A percentile compares a stretch with the other conserved stretches of the same genome.
Conservation (phyloP, 2,329 filamentous ascomycete genomes). For the Colletotrichum euphorbiae region DNA sequence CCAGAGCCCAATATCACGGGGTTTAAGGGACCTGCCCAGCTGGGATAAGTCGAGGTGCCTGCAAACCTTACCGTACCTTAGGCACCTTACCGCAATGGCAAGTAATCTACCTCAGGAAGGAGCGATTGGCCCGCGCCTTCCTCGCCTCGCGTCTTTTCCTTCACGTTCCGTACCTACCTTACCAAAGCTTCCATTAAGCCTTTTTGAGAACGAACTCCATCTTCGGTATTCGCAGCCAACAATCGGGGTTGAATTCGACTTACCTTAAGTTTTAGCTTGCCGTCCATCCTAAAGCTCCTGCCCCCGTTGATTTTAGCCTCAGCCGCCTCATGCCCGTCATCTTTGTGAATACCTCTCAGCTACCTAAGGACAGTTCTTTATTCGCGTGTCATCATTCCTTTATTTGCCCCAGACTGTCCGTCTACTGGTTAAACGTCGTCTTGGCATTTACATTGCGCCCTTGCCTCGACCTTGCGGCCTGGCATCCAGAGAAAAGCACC, state of each 20-base stretch:
- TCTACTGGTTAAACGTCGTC: not conserved
- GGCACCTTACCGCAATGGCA: too few relatives aligned
- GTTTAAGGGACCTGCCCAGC: conserved; percentile 8
- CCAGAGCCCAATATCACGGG: conserved; percentile 6
- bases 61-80: too few relatives aligned
- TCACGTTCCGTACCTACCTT: too few relatives aligned
- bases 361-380: conserved; percentile 3
- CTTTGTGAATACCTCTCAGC: not conserved
- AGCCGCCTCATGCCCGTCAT: conserved; percentile 4
- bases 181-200: too few relatives aligned
- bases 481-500: not conserved
- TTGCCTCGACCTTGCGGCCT: not conserved
- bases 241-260: not conserved
- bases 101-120: too few relatives aligned
- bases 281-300: not conserved
- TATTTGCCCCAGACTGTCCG: not conserved
- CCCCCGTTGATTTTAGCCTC: conserved; percentile 4
- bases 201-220: not conserved
- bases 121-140: too few relatives aligned
- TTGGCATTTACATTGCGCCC: not conserved
- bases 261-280: not conserved
- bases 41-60: not conserved
- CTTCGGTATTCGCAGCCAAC: not conserved
- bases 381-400: not conserved
- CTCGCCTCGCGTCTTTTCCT: too few relatives aligned